Evolutionary conservation across 2,329 filamentous ascomycete species (phyloP).

Genomic region (Microcyclospora tardicrescens): DNA sequence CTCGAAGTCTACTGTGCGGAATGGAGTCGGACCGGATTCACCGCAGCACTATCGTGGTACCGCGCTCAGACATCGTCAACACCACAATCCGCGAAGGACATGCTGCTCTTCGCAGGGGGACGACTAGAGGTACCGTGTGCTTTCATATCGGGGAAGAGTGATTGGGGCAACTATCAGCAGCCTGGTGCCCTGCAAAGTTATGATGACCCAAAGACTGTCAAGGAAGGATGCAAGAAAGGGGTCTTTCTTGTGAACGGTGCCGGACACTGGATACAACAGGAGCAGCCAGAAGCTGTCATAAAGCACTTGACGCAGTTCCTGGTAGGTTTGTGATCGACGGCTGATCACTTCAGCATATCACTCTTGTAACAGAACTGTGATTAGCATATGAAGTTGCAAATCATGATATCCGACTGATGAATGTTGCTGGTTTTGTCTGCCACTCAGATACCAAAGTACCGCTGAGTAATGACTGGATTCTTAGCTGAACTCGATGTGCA

Average conservation of each 20-base stretch:
- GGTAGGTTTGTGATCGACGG: conserved; percentile 2
- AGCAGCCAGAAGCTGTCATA: conserved; percentile 44
- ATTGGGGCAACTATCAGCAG: conserved; percentile 58
- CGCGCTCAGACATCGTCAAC: conserved; percentile 40
- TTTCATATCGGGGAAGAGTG: conserved; percentile 49
- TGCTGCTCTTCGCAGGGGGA: conserved; percentile 46
- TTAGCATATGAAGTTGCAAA: too few species aligned
- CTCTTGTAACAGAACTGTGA: too few species aligned
- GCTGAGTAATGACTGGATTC: too few species aligned
- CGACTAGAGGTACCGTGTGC: conserved; percentile 48
- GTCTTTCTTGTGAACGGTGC: conserved; percentile 43
- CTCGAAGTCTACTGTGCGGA: conserved; percentile 48
- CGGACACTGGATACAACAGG: conserved; percentile 60
- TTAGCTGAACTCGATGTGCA: too few species aligned
- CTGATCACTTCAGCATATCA: too few species aligned
- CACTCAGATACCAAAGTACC: too few species aligned
- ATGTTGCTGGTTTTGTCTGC: too few species aligned
- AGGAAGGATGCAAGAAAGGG: conserved; percentile 39
- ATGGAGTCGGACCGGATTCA: conserved; percentile 50
- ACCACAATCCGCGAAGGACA: conserved; percentile 34
- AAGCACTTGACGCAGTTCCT: conserved; percentile 35
- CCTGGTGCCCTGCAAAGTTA: conserved; percentile 50
- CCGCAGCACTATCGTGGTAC: conserved; percentile 57
- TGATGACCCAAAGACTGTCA: conserved; percentile 25
- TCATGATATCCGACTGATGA: too few species aligned